A percentile compares a stretch with the other conserved stretches of the same genome.
phyloP scores from a whole-genome alignment of 2,329 filamentous ascomycete species.

The Ophiognomonia clavigignenti-juglandacearum region DNA sequence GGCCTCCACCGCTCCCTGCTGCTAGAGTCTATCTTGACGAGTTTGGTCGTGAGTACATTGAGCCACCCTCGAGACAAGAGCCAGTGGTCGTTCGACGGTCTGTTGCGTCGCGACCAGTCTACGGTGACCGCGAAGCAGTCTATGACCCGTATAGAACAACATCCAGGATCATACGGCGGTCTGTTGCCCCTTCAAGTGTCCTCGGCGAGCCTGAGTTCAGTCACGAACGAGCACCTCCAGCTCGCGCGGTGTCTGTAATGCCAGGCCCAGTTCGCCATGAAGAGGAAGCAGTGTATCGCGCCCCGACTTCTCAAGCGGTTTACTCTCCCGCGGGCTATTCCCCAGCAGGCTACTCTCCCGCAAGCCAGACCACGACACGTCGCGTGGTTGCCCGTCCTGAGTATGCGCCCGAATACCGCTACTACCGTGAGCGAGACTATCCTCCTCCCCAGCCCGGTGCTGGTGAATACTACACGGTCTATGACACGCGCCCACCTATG shows the following conservation, averaged over 20 bases:
- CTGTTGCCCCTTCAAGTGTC: slow-evolving; percentile 41
- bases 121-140: slow-evolving; percentile 24
- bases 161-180: slow-evolving; percentile 36
- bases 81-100: slow-evolving; percentile 43
- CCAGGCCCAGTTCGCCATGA: slow-evolving; percentile 41
- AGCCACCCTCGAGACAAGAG: slow-evolving; percentile 38
- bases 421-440: slow-evolving; percentile 55
- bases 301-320: slow-evolving; percentile 44
- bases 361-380: slow-evolving; percentile 40
- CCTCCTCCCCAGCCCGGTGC: slow-evolving; percentile 37
- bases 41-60: slow-evolving; percentile 73
- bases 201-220: slow-evolving; percentile 49
- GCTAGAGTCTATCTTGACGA: slow-evolving; percentile 75
- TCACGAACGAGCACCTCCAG: slow-evolving; percentile 57
- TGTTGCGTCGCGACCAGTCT: slow-evolving; percentile 36
- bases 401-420: slow-evolving; percentile 47
- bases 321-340: slow-evolving; percentile 38
- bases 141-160: slow-evolving; percentile 15
- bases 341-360: slow-evolving; percentile 37
- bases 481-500: slow-evolving; percentile 34
- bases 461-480: slow-evolving; percentile 45
- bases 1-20: slow-evolving; percentile 46
- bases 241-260: slow-evolving; percentile 46
- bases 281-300: slow-evolving; percentile 47
- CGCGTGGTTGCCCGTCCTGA: slow-evolving; percentile 61